Conservation (phyloP, 371 early-diverging fungal species). For the Mortierella sp. region DNA sequence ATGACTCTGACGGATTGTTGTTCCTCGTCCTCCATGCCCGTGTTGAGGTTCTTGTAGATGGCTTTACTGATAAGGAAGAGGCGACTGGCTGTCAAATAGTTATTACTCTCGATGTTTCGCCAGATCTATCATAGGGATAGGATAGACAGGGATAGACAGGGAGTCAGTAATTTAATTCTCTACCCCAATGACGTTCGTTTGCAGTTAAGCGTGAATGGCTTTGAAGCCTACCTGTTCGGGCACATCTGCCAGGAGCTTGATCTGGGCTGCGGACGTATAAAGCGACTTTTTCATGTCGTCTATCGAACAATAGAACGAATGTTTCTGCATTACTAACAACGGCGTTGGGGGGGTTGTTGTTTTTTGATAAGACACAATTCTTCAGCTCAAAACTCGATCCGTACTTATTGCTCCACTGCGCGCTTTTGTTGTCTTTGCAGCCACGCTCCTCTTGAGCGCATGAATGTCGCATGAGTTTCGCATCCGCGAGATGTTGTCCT, state of each 20-base stretch:
- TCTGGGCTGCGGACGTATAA: slow-evolving; percentile 80
- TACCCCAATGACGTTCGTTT: no score
- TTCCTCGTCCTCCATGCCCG: slow-evolving; percentile 47
- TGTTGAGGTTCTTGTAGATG: slow-evolving; percentile 73
- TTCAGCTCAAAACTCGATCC: no score
- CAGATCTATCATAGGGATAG: slow-evolving; percentile 65
- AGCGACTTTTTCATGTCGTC: slow-evolving; percentile 68
- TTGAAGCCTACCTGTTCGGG: slow-evolving; percentile 84
- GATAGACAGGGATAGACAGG: no score
- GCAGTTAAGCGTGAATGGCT: no score
- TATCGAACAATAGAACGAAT: slow-evolving; percentile 14
- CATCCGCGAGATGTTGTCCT: slow-evolving; percentile 70
- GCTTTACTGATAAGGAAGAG: slow-evolving; percentile 75
- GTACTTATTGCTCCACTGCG: slow-evolving; percentile 57
- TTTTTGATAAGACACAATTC: no score
- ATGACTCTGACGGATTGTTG: slow-evolving; percentile 29
- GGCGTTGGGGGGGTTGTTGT: no score
- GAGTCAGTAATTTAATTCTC: no score
- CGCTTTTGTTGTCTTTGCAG: slow-evolving; percentile 50
- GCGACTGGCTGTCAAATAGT: slow-evolving; percentile 77
- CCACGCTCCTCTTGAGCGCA: slow-evolving; percentile 58
- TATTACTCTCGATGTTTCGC: slow-evolving; percentile 79
- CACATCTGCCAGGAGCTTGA: slow-evolving; percentile 86
- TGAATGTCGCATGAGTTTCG: slow-evolving; percentile 68
- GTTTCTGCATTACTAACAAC: no score